A percentile compares a stretch with the other conserved stretches of the same genome.
These are phyloP conservation scores for Ceratocystis colombiana DNA, from an alignment of 2,329 filamentous ascomycete genomes.

Conservation along the genomic window DNA sequence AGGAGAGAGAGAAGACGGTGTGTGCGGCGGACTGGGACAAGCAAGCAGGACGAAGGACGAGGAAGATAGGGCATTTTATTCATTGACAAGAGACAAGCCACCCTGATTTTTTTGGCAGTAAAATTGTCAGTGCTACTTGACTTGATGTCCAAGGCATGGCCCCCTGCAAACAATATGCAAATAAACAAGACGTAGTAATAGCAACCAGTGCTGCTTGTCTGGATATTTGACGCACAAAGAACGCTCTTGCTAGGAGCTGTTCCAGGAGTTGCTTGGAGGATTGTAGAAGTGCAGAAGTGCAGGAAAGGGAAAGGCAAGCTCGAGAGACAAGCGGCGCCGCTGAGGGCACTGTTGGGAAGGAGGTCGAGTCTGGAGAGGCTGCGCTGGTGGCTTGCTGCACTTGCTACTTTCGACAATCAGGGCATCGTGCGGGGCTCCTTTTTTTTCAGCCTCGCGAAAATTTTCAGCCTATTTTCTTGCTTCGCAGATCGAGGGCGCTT, in stretches of 20 bases:
- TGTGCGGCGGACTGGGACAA: neutral
- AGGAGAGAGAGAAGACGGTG: neutral
- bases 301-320: no score
- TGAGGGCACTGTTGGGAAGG: no score
- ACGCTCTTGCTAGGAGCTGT: no score
- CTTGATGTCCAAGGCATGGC: neutral
- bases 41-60: neutral
- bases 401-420: no score
- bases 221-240: neutral
- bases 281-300: neutral
- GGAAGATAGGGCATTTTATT: neutral
- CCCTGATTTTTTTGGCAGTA: conserved; percentile 1
- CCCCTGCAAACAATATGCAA: neutral
- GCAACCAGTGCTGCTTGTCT: neutral
- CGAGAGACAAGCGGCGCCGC: no score
- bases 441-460: no score
- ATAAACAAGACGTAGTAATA: conserved; percentile 3
- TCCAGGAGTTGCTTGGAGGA: neutral
- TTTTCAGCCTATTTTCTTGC: no score
- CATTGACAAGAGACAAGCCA: neutral
- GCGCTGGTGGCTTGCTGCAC: no score
- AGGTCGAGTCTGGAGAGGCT: no score
- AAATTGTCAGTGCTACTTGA: conserved; percentile 3
- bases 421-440: no score
- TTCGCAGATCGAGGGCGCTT: no score